Evolutionary conservation across 2,329 filamentous ascomycete genomes (phyloP).

Genomic region (Periconia sp.): DNA sequence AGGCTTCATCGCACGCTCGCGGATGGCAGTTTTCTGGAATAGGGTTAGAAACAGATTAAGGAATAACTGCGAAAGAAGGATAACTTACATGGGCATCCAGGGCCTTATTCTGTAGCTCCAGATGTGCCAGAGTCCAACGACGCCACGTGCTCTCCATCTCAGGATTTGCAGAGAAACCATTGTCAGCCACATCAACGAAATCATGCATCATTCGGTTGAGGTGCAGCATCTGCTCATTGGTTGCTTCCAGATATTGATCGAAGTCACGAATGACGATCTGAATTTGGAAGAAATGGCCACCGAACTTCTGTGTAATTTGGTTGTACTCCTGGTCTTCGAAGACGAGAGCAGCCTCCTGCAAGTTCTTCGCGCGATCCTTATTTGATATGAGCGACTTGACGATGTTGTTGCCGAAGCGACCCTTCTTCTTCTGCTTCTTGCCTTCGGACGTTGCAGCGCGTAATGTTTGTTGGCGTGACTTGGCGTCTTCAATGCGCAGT

Average conservation of each 20-base stretch:
- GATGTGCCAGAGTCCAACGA: conserved; percentile 82
- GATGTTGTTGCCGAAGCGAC: conserved; percentile 66
- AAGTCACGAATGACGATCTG: conserved; percentile 92
- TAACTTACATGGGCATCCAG: conserved; percentile 78
- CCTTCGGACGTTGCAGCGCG: conserved; percentile 36
- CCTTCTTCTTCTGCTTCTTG: conserved; percentile 40
- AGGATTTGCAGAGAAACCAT: conserved; percentile 62
- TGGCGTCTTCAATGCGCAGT: conserved; percentile 83
- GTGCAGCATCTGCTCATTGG: conserved; percentile 75
- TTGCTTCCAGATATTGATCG: conserved; percentile 86
- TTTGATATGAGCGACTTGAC: conserved; percentile 88
- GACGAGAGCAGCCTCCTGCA: conserved; percentile 61
- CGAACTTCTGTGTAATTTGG: conserved; percentile 80
- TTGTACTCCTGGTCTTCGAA: conserved; percentile 82
- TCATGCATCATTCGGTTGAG: conserved; percentile 79
- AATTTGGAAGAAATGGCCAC: conserved; percentile 86
- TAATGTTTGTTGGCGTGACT: conserved; percentile 91
- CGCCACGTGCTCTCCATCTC: conserved; percentile 95
- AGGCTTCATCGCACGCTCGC: conserved; percentile 81
- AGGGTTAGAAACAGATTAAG: conserved; percentile 13
- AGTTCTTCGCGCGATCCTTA: conserved; percentile 80
- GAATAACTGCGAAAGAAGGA: not conserved
- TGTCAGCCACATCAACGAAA: conserved; percentile 78
- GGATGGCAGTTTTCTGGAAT: conserved; percentile 62
- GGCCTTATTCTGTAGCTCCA: conserved; percentile 80